These are phyloP conservation scores for Fusarium duplospermum DNA, from an alignment of 2,329 filamentous ascomycete species.

Conservation along the genomic window DNA sequence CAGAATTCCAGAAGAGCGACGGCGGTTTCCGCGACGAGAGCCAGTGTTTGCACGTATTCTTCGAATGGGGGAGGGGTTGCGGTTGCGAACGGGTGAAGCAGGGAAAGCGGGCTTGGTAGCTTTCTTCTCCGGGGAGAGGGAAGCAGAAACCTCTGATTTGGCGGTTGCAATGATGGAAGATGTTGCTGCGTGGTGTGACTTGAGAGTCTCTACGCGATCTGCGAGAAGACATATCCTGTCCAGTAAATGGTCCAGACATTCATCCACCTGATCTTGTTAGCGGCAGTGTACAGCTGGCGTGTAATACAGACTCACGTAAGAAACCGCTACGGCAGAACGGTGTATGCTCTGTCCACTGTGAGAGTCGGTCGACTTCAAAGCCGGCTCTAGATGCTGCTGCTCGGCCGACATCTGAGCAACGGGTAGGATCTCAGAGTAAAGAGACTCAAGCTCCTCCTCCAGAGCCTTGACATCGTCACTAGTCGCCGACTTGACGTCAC, in stretches of 20 bases:
- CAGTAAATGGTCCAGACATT: slow-evolving; percentile 64
- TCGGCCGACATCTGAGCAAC: slow-evolving; percentile 79
- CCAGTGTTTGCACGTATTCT: slow-evolving; percentile 45
- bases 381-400: slow-evolving; percentile 73
- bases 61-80: slow-evolving; percentile 51
- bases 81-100: slow-evolving; percentile 51
- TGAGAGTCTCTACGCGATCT: slow-evolving; percentile 56
- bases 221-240: slow-evolving; percentile 58
- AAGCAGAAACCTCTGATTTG: slow-evolving; percentile 55
- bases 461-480: slow-evolving; percentile 61
- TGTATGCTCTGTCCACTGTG: slow-evolving; percentile 57
- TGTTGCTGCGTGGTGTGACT: slow-evolving; percentile 58
- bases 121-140: slow-evolving; percentile 36
- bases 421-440: slow-evolving; percentile 76
- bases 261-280: slow-evolving; percentile 57
- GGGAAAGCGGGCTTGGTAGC: slow-evolving; percentile 40
- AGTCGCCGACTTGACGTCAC: slow-evolving; percentile 42
- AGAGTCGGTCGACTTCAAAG: slow-evolving; percentile 59
- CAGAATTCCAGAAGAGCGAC: slow-evolving; percentile 52
- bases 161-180: slow-evolving; percentile 55
- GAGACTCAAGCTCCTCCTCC: slow-evolving; percentile 74
- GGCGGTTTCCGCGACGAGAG: slow-evolving; percentile 34
- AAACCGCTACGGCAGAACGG: slow-evolving; percentile 59
- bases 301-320: slow-evolving; percentile 58
- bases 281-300: accelerated